Conservation (phyloP, 768 basidiomycete species). For the Sarcomyxa edulis region DNA sequence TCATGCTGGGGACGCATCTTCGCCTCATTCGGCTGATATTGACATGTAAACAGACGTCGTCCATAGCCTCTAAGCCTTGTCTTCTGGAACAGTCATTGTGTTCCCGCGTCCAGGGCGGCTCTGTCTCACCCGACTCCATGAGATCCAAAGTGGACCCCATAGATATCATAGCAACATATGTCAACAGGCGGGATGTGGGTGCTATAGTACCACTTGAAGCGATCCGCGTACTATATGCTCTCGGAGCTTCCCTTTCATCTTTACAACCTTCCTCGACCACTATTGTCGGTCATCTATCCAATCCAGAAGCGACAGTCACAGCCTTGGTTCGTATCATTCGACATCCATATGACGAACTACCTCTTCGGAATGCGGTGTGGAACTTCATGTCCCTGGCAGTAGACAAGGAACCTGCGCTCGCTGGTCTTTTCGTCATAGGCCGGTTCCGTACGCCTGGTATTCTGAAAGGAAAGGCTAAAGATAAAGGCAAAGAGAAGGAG, state of each 20-base stretch:
- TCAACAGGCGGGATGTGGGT: conserved; percentile 61
- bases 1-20: conserved; percentile 64
- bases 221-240: conserved; percentile 57
- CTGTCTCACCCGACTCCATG: conserved; percentile 35
- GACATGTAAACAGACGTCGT: conserved; percentile 52
- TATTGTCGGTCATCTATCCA: conserved; percentile 71
- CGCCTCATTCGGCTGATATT: conserved; percentile 58
- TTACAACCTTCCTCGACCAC: conserved; percentile 62
- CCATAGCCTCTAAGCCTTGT: conserved; percentile 40
- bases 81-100: conserved; percentile 77
- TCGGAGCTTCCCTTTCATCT: conserved; percentile 61
- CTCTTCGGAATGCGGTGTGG: conserved; percentile 76
- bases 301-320: conserved; percentile 67
- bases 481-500: conserved; percentile 25
- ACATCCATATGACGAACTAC: conserved; percentile 75
- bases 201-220: conserved; percentile 59
- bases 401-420: conserved; percentile 82
- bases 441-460: conserved; percentile 49
- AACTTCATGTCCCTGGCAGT: conserved; percentile 76
- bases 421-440: conserved; percentile 73
- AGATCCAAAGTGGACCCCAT: conserved; percentile 61
- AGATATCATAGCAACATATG: conserved; percentile 66
- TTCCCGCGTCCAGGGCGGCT: conserved; percentile 49
- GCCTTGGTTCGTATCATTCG: conserved; percentile 67
- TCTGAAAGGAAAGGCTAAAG: conserved; percentile 33